These are phyloP conservation scores for Globisporangium carolinianum DNA, from an alignment of 352 stramenopile genomes.

Conservation along the genomic window DNA sequence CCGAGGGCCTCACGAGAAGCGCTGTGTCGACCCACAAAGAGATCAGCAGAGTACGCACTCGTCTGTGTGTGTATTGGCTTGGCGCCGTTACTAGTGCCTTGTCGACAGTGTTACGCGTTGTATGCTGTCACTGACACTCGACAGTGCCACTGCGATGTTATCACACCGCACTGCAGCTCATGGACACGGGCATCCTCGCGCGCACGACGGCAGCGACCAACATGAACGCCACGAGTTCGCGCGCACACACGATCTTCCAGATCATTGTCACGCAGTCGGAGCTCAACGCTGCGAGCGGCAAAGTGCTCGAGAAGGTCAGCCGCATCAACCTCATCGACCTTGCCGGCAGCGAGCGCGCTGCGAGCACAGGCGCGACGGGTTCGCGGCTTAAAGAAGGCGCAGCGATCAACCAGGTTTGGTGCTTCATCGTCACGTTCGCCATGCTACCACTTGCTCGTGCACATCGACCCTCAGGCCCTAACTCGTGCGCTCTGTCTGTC, in stretches of 20 bases:
- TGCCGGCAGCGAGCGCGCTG: conserved; percentile 85
- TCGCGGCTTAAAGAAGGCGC: conserved; percentile 89
- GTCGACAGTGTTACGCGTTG: no score
- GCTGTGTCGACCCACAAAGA: conserved; percentile 78
- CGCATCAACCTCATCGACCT: conserved; percentile 90
- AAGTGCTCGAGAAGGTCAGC: conserved; percentile 80
- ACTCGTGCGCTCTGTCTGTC: neutral
- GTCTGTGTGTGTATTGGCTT: neutral
- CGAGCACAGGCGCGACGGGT: conserved; percentile 86
- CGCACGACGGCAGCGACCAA: conserved; percentile 81
- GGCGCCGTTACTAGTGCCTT: neutral
- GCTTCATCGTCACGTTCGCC: neutral
- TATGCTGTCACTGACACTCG: neutral
- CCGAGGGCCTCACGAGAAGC: conserved; percentile 69
- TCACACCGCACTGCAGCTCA: conserved; percentile 35
- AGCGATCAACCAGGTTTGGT: conserved; percentile 87
- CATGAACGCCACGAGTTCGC: conserved; percentile 83
- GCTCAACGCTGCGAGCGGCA: conserved; percentile 56
- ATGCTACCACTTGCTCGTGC: neutral
- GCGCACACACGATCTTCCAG: conserved; percentile 80
- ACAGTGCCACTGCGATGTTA: neutral
- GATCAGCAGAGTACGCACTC: conserved; percentile 44
- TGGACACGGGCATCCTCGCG: conserved; percentile 79
- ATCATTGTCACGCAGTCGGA: conserved; percentile 81
- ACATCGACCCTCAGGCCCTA: neutral